Conservation (phyloP, 805 yeast species). For the Metschnikowia koreensis region DNA sequence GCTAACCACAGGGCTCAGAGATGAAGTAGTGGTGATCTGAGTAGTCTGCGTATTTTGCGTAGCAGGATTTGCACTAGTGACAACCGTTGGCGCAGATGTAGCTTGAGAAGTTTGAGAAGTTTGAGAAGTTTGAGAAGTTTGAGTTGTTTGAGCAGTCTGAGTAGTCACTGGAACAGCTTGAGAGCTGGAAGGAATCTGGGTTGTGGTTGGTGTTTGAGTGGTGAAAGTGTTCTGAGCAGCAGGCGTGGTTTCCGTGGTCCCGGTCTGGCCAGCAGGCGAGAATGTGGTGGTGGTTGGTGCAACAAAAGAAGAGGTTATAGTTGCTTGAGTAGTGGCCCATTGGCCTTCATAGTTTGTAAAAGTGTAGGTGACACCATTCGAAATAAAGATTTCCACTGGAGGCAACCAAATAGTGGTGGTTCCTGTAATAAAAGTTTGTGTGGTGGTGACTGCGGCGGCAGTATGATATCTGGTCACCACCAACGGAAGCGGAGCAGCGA, state of each 20-base stretch:
- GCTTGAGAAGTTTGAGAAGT: not conserved
- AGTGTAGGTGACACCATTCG: slow-evolving; percentile 52
- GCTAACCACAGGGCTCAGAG: not conserved
- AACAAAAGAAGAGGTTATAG: slow-evolving; percentile 30
- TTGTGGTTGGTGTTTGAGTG: not conserved
- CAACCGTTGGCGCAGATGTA: not conserved
- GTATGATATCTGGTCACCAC: slow-evolving; percentile 55
- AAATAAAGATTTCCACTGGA: slow-evolving; percentile 51
- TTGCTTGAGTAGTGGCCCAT: slow-evolving; percentile 33
- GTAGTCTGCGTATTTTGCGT: not conserved
- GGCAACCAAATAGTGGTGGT: slow-evolving; percentile 50
- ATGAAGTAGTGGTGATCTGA: not conserved
- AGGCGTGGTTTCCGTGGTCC: not conserved
- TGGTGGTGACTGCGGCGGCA: slow-evolving; percentile 51
- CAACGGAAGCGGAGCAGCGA: slow-evolving; percentile 38
- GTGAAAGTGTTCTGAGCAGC: not conserved
- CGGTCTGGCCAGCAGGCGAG: slow-evolving; percentile 12
- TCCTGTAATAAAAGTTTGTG: slow-evolving; percentile 42
- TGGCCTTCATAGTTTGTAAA: slow-evolving; percentile 37
- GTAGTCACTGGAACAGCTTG: not conserved
- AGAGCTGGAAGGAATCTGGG: not conserved
- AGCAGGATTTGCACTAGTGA: not conserved
- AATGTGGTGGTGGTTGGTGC: slow-evolving; percentile 5
- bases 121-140: not conserved
- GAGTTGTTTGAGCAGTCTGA: not conserved